Evolutionary conservation across 345 rosid genomes (phyloP), one percentile per base, ranked within the genome.

Genomic region (Capsella bursapastoris): DNA sequence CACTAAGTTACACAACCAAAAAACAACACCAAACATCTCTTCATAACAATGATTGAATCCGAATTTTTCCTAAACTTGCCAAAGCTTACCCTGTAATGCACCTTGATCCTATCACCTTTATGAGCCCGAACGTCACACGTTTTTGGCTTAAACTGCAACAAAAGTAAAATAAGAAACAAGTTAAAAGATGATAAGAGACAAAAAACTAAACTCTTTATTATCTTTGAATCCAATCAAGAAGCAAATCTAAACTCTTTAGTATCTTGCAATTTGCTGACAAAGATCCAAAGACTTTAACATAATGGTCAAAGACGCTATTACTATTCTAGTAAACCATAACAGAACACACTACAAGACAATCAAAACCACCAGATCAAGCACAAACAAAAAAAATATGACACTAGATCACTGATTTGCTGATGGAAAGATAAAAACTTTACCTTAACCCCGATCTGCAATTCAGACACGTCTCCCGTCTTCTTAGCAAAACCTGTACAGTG

Each of bases 401-500:
- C 10, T 0, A 28, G 27, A 47, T 47, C 41, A 28, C 18, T 32
- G 7, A 32, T 32, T 32, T 29, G 32, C 4, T 29, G 4, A 29
- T 29, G 32, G 32, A 29, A 29, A 29, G 32, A 4, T 3, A 8
- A 28, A 7, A 14, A 22, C 4, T 59, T 47, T 75, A 93, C 98
- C 98, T 88, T 93, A 44, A 93, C 92, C 6, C 98, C 98, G 86
- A 93, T 89, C 84, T 93, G 98, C 27, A 93, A 74, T 71, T 89
- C 88, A 13, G 91, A 83, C n/a, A 93, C 97, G 37, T 90, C 97
- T 41, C 78, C 84, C 0, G 91, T 82, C 53, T 85, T 88, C 85
- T 84, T 90, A 8, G 91, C 89, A 57, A 75, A 57, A 61, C 74
- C 98, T 93, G 79, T 10, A 10, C 18, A 55, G 43, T 40, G 3